phyloP scores from a whole-genome alignment of 2,329 filamentous ascomycete genomes.

The Penicillium sclerotigenum region DNA sequence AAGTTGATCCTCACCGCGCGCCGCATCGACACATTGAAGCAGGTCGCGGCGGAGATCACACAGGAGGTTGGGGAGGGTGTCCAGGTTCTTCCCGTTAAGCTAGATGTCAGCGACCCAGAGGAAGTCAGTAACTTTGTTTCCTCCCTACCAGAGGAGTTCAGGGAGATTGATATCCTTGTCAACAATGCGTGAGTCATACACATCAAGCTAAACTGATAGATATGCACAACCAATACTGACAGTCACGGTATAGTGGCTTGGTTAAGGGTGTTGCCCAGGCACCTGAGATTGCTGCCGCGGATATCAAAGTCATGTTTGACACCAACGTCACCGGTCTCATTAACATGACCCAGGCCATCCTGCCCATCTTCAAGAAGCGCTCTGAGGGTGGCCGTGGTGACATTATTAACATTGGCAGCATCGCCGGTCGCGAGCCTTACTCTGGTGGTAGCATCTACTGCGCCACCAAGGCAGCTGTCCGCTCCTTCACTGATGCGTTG shows the following conservation, averaged over 20 bases:
- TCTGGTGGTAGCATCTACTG: conserved; percentile 87
- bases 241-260: conserved; percentile 60
- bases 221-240: conserved; percentile 5
- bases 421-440: conserved; percentile 86
- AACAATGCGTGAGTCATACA: conserved; percentile 97
- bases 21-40: conserved; percentile 70
- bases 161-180: conserved; percentile 80
- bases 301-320: conserved; percentile 82
- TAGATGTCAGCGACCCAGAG: conserved; percentile 79
- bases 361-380: conserved; percentile 72
- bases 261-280: conserved; percentile 85
- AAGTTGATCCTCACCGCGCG: conserved; percentile 88
- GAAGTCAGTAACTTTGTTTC: conserved; percentile 71
- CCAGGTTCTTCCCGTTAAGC: conserved; percentile 74
- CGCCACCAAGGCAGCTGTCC: conserved; percentile 84
- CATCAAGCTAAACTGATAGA: conserved; percentile 42
- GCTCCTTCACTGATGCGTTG: conserved; percentile 77
- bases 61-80: conserved; percentile 75
- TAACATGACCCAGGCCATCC: conserved; percentile 89
- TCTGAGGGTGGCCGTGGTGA: conserved; percentile 75
- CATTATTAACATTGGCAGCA: conserved; percentile 92
- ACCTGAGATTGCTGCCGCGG: conserved; percentile 74
- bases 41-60: conserved; percentile 72
- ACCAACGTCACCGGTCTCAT: conserved; percentile 95
- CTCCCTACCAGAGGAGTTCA: conserved; percentile 74